Conservation (phyloP, 2,329 filamentous ascomycete species). For the Alternaria sp. region DNA sequence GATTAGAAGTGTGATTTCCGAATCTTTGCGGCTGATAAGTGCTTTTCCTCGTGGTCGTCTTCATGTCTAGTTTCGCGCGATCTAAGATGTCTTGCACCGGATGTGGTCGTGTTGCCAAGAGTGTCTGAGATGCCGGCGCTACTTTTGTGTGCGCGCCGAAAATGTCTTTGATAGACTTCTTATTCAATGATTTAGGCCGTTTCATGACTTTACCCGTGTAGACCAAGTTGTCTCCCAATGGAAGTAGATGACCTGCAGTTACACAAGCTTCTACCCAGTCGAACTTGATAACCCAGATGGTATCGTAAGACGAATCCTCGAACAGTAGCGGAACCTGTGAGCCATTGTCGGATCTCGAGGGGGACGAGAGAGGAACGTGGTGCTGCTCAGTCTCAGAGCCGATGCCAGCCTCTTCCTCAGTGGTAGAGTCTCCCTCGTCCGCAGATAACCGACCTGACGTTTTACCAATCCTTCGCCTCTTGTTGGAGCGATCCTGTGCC, state of each 20-base stretch:
- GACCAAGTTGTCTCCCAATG: slow-evolving; percentile 57
- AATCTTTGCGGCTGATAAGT: slow-evolving; percentile 19
- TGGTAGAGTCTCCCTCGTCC: slow-evolving; percentile 27
- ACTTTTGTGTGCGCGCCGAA: slow-evolving; percentile 13
- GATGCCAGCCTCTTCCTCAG: slow-evolving; percentile 25
- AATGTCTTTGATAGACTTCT: slow-evolving; percentile 25
- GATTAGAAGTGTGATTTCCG: slow-evolving; percentile 30
- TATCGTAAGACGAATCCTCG: slow-evolving; percentile 28
- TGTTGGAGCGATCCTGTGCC: slow-evolving; percentile 16
- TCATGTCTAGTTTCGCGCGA: slow-evolving; percentile 60
- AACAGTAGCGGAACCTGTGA: slow-evolving; percentile 20
- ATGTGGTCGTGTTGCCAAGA: slow-evolving; percentile 27
- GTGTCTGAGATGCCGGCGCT: slow-evolving; percentile 23
- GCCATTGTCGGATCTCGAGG: slow-evolving; percentile 6
- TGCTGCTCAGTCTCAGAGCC: slow-evolving; percentile 18
- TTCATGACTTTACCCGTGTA: slow-evolving; percentile 57
- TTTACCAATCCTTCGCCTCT: slow-evolving; percentile 23
- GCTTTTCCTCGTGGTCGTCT: slow-evolving; percentile 18
- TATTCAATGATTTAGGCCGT: slow-evolving; percentile 39
- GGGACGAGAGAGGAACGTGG: slow-evolving; percentile 12
- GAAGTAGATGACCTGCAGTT: slow-evolving; percentile 50
- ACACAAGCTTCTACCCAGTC: slow-evolving; percentile 62
- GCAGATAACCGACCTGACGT: slow-evolving; percentile 6
- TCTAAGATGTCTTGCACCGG: slow-evolving; percentile 53
- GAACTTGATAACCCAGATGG: slow-evolving; percentile 59